Percentiles rank a stretch among this genome's conserved stretches.
These are phyloP conservation scores for Alnus rubra DNA, from an alignment of 306 rosid species.

Conservation along the genomic window DNA sequence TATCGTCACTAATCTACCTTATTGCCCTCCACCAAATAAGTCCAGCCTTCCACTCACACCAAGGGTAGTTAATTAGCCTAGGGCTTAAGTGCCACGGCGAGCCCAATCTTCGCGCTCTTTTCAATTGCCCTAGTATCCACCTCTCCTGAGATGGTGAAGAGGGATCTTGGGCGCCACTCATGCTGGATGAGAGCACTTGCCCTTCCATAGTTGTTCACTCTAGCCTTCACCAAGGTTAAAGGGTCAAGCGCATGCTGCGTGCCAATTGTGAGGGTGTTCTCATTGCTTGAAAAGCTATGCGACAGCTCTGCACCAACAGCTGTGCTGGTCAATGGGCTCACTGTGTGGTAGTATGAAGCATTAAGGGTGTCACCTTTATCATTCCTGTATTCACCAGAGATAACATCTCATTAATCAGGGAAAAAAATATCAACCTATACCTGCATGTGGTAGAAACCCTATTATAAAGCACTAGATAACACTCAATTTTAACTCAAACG, in stretches of 20 bases:
- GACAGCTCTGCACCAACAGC: conserved; percentile 93
- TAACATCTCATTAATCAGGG: conserved; percentile 11
- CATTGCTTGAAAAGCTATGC: conserved; percentile 73
- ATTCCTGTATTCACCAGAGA: conserved; percentile 49
- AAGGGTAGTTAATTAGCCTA: conserved; percentile 18
- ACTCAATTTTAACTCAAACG: not conserved
- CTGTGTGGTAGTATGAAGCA: conserved; percentile 78
- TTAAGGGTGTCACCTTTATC: conserved; percentile 75
- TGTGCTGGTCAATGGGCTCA: conserved; percentile 79
- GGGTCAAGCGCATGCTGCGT: conserved; percentile 89
- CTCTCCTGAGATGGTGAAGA: conserved; percentile 82
- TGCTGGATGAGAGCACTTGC: conserved; percentile 88
- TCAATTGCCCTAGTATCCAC: conserved; percentile 80
- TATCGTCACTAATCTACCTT: conserved; percentile 30
- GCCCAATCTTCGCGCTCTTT: conserved; percentile 91
- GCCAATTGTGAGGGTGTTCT: conserved; percentile 73
- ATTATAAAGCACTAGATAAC: not conserved
- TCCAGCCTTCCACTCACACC: conserved; percentile 21
- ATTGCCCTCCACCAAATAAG: conserved; percentile 37
- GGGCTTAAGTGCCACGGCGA: conserved; percentile 87
- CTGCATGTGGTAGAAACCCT: too few species aligned
- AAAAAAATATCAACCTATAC: not conserved
- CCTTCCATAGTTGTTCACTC: conserved; percentile 81
- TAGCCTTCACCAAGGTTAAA: conserved; percentile 73
- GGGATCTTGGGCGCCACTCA: conserved; percentile 78